Evolutionary conservation across 768 basidiomycete genomes (phyloP).

Genomic region (Trametes elegans): DNA sequence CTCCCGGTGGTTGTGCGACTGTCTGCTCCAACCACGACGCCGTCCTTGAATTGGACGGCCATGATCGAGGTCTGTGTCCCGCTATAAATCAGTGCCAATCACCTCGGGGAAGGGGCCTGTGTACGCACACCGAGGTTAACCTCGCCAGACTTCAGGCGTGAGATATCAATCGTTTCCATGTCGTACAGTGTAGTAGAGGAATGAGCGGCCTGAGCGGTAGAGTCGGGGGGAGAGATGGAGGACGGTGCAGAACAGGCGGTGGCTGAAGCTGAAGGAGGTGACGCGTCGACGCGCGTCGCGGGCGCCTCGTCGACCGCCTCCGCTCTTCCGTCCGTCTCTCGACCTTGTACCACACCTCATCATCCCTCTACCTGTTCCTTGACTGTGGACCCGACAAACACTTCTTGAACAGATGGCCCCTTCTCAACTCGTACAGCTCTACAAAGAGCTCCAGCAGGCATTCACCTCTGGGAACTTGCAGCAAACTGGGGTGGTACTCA

Average conservation of each 20-base stretch:
- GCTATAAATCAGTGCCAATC: neutral
- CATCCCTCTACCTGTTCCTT: neutral
- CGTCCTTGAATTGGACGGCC: conserved; percentile 95
- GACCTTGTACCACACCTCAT: neutral
- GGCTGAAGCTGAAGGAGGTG: conserved; percentile 30
- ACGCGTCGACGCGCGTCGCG: conserved; percentile 40
- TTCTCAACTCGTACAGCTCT: conserved; percentile 54
- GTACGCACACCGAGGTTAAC: conserved; percentile 90
- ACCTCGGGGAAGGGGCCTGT: neutral
- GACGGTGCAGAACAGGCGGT: conserved; percentile 12
- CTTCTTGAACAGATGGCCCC: conserved; percentile 57
- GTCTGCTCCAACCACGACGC: conserved; percentile 96
- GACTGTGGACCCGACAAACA: too few relatives aligned
- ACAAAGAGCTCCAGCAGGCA: conserved; percentile 63
- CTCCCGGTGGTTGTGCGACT: conserved; percentile 95
- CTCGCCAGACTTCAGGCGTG: conserved; percentile 90
- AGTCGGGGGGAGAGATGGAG: conserved; percentile 30
- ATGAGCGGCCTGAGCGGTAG: conserved; percentile 17
- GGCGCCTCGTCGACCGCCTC: conserved; percentile 16
- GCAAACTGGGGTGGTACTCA: conserved; percentile 59
- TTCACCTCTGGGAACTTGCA: conserved; percentile 70
- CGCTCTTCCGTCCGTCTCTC: neutral
- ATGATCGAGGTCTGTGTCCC: conserved; percentile 88
- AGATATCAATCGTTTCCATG: conserved; percentile 59
- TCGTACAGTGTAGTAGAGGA: conserved; percentile 52